Evolutionary conservation across 441 rosid species (phyloP).

Genomic region (Erysimum cheiri): DNA sequence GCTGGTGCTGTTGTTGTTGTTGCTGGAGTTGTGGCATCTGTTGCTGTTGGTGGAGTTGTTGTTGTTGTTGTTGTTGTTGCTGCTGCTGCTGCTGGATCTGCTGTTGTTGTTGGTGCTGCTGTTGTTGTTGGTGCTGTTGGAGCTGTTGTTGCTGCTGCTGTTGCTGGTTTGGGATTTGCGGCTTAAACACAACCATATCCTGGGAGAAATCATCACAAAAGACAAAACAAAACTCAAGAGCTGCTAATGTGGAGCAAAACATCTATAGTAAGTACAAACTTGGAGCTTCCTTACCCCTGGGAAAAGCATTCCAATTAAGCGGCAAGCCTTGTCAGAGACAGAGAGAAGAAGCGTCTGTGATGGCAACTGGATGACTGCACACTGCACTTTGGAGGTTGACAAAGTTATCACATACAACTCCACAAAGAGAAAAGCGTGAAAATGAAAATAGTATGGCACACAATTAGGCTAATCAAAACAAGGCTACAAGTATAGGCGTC

Average conservation of each 20-base stretch:
- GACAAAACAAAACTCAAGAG: conserved; percentile 1
- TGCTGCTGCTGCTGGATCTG: conserved; percentile 47
- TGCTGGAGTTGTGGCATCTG: conserved; percentile 50
- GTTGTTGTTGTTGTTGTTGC: conserved; percentile 49
- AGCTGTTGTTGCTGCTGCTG: conserved; percentile 52
- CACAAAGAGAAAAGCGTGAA: conserved; percentile 39
- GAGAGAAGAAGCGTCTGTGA: conserved; percentile 93
- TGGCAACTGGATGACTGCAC: conserved; percentile 97
- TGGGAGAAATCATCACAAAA: conserved; percentile 40
- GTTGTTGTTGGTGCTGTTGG: conserved; percentile 49
- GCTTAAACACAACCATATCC: conserved; percentile 97
- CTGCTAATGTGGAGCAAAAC: conserved; percentile 18
- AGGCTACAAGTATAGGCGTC: conserved; percentile 4
- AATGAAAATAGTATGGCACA: conserved; percentile 11
- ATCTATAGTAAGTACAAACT: neutral
- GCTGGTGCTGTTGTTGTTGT: conserved; percentile 48
- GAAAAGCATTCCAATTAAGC: conserved; percentile 97
- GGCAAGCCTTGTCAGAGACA: conserved; percentile 94
- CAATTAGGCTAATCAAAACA: neutral
- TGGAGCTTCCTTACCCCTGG: conserved; percentile 83
- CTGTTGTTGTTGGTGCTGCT: conserved; percentile 48
- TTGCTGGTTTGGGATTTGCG: conserved; percentile 80
- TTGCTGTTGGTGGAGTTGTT: conserved; percentile 43
- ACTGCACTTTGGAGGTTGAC: conserved; percentile 49
- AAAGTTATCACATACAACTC: conserved; percentile 36